Conservation (phyloP, 768 basidiomycete genomes). For the Hericium alpestre region DNA sequence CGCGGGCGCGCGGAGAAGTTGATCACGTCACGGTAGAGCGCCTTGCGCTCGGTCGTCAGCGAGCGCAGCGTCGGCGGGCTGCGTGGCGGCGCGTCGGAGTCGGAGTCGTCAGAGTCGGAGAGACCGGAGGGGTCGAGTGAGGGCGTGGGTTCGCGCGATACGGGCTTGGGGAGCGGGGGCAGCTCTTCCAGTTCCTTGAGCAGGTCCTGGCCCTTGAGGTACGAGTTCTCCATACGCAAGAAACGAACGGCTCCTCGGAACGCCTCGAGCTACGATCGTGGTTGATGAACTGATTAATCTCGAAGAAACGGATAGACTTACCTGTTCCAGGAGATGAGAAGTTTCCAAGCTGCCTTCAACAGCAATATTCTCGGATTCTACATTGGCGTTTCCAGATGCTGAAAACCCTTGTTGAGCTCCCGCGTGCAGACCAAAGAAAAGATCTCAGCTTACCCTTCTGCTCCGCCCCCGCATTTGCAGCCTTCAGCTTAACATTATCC, state of each 20-base stretch:
- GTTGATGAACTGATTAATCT: slow-evolving; percentile 5
- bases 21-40: slow-evolving; percentile 83
- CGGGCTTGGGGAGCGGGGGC: slow-evolving; percentile 46
- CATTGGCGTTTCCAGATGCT: slow-evolving; percentile 37
- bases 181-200: slow-evolving; percentile 72
- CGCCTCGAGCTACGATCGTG: slow-evolving; percentile 63
- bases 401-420: slow-evolving; percentile 5
- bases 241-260: slow-evolving; percentile 86
- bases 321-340: slow-evolving; percentile 82
- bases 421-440: not conserved
- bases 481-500: slow-evolving; percentile 79
- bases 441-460: slow-evolving; percentile 46
- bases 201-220: slow-evolving; percentile 87
- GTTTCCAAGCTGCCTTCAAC: slow-evolving; percentile 81
- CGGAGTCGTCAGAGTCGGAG: slow-evolving; percentile 58
- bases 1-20: slow-evolving; percentile 71
- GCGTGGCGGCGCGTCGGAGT: slow-evolving; percentile 27
- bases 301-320: slow-evolving; percentile 19
- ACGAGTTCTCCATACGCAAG: slow-evolving; percentile 88
- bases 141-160: slow-evolving; percentile 47
- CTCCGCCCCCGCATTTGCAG: slow-evolving; percentile 52
- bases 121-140: slow-evolving; percentile 52
- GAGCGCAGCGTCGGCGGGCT: slow-evolving; percentile 49
- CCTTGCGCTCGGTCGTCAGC: slow-evolving; percentile 72
- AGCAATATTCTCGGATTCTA: slow-evolving; percentile 47